These are phyloP conservation scores for Mortierella sp. DNA, from an alignment of 371 early-diverging fungal genomes.

Conservation along the genomic window DNA sequence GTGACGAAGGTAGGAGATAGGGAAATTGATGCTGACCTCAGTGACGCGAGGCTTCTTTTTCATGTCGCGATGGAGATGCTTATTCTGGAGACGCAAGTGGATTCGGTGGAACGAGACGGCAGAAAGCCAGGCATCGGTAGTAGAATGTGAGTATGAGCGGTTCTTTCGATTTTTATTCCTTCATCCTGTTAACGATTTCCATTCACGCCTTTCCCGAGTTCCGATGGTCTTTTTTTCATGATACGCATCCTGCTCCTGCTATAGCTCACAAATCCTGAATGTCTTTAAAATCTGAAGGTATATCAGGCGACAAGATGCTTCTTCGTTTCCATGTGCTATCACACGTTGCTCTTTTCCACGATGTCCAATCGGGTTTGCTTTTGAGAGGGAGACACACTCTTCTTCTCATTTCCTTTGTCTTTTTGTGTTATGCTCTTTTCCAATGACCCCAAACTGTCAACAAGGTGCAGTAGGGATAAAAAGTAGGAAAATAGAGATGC, in stretches of 20 bases:
- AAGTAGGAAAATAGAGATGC: neutral
- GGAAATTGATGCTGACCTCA: conserved; percentile 58
- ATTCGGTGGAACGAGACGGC: conserved; percentile 11
- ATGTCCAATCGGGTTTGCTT: neutral
- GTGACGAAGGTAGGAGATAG: neutral
- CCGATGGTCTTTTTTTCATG: neutral
- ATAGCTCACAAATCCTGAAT: conserved; percentile 7
- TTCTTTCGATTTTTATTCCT: conserved; percentile 6
- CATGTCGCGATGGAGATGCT: conserved; percentile 61
- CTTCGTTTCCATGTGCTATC: neutral
- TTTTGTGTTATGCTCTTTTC: neutral
- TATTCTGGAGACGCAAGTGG: conserved; percentile 30
- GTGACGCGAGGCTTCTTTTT: conserved; percentile 63
- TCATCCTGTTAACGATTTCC: neutral
- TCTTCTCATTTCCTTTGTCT: neutral
- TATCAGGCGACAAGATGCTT: neutral
- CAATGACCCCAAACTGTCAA: neutral
- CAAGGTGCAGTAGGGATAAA: conserved; percentile 11
- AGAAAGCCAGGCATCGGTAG: conserved; percentile 20
- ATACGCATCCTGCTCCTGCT: neutral
- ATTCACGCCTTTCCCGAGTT: conserved; percentile 6
- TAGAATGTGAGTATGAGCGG: conserved; percentile 31
- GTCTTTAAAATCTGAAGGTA: neutral
- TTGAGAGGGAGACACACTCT: neutral
- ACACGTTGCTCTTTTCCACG: neutral